A percentile compares a stretch with the other conserved stretches of the same genome.
Conservation (phyloP, 305 asterid genomes). For the Stenogyne calaminthoides region DNA sequence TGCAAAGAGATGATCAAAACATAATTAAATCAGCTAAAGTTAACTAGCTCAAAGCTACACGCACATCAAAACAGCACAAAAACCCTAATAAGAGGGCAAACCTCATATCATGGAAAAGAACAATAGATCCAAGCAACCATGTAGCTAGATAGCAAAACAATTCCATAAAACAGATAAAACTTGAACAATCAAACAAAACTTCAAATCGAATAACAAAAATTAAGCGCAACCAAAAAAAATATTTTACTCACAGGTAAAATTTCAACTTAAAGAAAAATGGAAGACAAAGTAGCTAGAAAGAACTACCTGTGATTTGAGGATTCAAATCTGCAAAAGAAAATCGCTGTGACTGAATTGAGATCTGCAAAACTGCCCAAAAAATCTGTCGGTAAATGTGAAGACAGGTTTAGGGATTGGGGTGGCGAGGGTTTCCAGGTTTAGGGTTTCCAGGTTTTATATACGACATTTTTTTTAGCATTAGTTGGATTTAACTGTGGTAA, state of each 20-base stretch:
- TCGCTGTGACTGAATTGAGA: not conserved
- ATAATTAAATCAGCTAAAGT: too few species aligned
- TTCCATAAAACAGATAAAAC: conserved; percentile 14
- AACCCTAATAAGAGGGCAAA: conserved; percentile 22
- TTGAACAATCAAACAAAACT: not conserved
- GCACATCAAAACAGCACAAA: not conserved
- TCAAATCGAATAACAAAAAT: not conserved
- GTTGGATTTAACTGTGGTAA: not conserved
- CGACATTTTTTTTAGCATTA: not conserved
- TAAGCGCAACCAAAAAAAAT: conserved; percentile 13
- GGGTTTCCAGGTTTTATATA: too few species aligned
- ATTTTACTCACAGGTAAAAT: not conserved
- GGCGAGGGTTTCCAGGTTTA: not conserved
- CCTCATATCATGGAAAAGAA: conserved; percentile 15
- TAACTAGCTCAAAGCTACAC: too few species aligned
- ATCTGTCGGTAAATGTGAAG: conserved; percentile 15
- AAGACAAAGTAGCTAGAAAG: not conserved
- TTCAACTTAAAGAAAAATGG: not conserved
- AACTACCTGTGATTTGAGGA: conserved; percentile 23
- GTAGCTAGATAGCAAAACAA: not conserved
- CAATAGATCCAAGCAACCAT: not conserved
- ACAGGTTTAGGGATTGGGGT: not conserved
- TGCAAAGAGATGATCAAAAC: not conserved
- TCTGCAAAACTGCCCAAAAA: not conserved
- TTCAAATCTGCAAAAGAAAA: not conserved